Evolutionary conservation across 1,139 yeast genomes (phyloP), one percentile per base, ranked within the genome.

Genomic region (Kodamaea sp.): DNA sequence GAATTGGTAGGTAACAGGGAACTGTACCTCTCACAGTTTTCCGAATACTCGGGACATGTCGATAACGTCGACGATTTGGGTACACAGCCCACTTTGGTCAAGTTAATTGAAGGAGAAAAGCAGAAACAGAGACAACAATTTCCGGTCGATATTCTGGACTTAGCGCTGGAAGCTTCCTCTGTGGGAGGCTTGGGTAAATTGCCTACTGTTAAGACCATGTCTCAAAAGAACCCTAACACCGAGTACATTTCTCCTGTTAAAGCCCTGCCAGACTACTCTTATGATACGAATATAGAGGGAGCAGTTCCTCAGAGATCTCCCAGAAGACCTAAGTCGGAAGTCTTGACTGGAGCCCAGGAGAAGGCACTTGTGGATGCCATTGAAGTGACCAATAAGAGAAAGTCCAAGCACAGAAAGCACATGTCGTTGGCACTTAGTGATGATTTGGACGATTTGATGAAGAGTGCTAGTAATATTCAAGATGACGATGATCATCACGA

Each of bases 231-330:
- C 13, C 28, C 26, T 2, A 26, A 26, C 8, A 26, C 28, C n/a
- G 28, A 16, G 22, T 26, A 26, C 7, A 11, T 16, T 18, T 31
- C 25, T n/a, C 33, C 31, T 4, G 22, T 16, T 34, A 33, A 32
- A 23, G 26, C 32, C 10, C 44, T 35, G 29, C 73, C 74, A 1
- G 63, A 58, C 34, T 40, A 51, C 22, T 50, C 61, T 9, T 63
- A 61, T 39, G 55, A 53, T 34, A 70, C 76, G 11, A 60, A 49
- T 24, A 53, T 70, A 26, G 74, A 69, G 33, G 59, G 60, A 2
- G 50, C 68, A 1, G 57, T 71, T 3, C 77, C 77, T 4, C 66
- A 73, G 1, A 49, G 77, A 32, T 69, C 73, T 12, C 56, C 57
- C 4, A 50, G 67, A 31, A 50, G 77, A 38, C 75, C 74, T 7